Evolutionary conservation across 2,329 filamentous ascomycete genomes (phyloP), one percentile per base, ranked within the genome.

Genomic region (Xenoacremonium recifei): DNA sequence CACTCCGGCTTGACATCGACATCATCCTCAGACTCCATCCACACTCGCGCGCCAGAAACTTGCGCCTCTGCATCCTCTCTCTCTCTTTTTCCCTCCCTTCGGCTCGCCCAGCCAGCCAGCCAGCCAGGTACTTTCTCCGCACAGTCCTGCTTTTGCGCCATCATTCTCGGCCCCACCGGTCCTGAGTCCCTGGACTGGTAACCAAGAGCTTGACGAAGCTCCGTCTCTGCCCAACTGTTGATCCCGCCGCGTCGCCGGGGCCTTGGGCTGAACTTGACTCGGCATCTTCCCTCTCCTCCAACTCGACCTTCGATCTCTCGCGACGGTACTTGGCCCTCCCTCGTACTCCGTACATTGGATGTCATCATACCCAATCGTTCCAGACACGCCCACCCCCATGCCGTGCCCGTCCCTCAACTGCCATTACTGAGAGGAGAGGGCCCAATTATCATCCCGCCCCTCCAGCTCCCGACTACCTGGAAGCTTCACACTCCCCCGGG

Each of bases 381-480:
- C 45, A 55, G 56, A 54, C 55, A 56, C 54, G 44, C 55, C 58
- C 54, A 51, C 54, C 56, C 58, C 58, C 58, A 59, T 60, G 53
- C 56, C 37, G 40, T 51, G 45, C 53, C 40, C 41, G 53, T 51
- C 51, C 54, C 51, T 58, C 47, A 47, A 58, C 56, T 52, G 49
- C 50, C 50, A 52, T 39, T 54, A 46, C 52, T 58, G 44, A 39
- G 31, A n/a, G n/a, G n/a, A 47, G 54, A 58, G 54, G 57, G 50
- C 55, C 59, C 59, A 60, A 55, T 60, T 55, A 56, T 52, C 51
- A 47, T 48, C 50, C n/a, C 49, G 51, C 45, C 51, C 54, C 50
- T 57, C 51, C 50, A 52, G 47, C 50, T 58, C 51, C 55, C 49
- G 51, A 53, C 43, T 47, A 48, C 44, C 55, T 56, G 54, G 54